These are phyloP conservation scores for Paecilomyces variotii DNA, from an alignment of 2,329 filamentous ascomycete genomes.

Conservation along the genomic window DNA sequence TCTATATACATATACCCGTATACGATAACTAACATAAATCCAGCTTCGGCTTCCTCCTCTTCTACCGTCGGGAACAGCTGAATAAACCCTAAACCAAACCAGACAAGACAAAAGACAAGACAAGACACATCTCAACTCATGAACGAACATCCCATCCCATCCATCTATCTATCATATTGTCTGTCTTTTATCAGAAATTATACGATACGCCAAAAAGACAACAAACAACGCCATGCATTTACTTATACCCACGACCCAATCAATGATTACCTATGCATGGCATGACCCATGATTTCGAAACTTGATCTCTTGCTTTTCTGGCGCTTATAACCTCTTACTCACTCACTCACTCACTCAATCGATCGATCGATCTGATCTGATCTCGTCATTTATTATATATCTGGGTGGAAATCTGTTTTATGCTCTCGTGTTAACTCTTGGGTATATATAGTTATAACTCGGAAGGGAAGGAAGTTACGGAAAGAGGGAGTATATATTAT, in stretches of 20 bases:
- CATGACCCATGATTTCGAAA: too few species aligned
- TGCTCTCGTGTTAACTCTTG: too few species aligned
- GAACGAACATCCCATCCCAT: not conserved
- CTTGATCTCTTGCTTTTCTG: too few species aligned
- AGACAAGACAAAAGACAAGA: not conserved
- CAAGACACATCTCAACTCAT: not conserved
- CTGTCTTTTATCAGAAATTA: too few species aligned
- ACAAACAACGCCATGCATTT: not conserved
- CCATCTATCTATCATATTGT: too few species aligned
- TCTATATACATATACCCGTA: not conserved
- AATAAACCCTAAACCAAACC: slow-evolving; percentile 13
- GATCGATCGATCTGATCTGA: too few species aligned
- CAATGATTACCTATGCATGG: not conserved
- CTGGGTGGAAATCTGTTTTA: too few species aligned
- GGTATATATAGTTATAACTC: too few species aligned
- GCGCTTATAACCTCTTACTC: too few species aligned
- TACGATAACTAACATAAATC: not conserved
- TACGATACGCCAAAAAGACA: too few species aligned
- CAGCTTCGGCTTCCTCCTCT: slow-evolving; percentile 13
- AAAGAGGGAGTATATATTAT: not conserved
- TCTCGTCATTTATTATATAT: too few species aligned
- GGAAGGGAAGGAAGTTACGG: not conserved
- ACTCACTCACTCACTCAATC: too few species aligned
- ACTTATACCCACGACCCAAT: not conserved
- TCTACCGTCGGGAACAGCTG: slow-evolving; percentile 22